Percentiles rank a stretch among this genome's conserved stretches.
Evolutionary conservation across 2,329 filamentous ascomycete species (phyloP).

Genomic region (Zymoseptoria ardabiliae): DNA sequence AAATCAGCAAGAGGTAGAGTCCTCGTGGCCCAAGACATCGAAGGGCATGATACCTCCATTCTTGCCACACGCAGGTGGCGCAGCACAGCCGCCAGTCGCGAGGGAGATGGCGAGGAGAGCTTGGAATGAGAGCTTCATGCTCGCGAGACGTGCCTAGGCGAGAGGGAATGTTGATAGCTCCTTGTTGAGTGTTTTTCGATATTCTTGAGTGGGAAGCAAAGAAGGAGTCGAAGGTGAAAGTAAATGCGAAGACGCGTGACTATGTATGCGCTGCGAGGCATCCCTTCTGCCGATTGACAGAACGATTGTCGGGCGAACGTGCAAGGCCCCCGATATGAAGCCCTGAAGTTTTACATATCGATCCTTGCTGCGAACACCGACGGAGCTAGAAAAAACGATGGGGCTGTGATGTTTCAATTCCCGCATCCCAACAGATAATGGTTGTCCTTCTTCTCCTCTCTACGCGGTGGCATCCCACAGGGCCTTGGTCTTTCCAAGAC

Average conservation of each 20-base stretch:
- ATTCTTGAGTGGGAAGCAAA: too few species aligned
- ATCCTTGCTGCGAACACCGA: background rate
- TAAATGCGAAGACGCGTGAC: background rate
- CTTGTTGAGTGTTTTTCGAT: too few species aligned
- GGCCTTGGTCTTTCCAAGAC: constrained; percentile 27
- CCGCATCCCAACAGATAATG: background rate
- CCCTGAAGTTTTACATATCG: background rate
- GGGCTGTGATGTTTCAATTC: too few species aligned
- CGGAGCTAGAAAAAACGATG: background rate
- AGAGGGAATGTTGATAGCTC: too few species aligned
- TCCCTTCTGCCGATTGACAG: background rate
- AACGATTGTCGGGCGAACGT: background rate
- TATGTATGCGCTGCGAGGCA: background rate
- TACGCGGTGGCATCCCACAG: constrained; percentile 29
- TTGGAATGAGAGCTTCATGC: too few species aligned
- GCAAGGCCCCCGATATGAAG: background rate
- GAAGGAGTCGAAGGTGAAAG: background rate
- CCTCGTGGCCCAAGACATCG: too few species aligned
- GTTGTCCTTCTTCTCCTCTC: background rate
- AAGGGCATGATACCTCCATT: background rate
- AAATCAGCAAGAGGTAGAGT: too few species aligned
- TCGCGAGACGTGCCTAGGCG: too few species aligned
- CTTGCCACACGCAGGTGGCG: background rate
- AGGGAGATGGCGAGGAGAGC: too few species aligned
- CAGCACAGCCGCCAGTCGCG: background rate